These are phyloP conservation scores for Fusarium incarnatum DNA, from an alignment of 2,329 filamentous ascomycete genomes.

Conservation along the genomic window DNA sequence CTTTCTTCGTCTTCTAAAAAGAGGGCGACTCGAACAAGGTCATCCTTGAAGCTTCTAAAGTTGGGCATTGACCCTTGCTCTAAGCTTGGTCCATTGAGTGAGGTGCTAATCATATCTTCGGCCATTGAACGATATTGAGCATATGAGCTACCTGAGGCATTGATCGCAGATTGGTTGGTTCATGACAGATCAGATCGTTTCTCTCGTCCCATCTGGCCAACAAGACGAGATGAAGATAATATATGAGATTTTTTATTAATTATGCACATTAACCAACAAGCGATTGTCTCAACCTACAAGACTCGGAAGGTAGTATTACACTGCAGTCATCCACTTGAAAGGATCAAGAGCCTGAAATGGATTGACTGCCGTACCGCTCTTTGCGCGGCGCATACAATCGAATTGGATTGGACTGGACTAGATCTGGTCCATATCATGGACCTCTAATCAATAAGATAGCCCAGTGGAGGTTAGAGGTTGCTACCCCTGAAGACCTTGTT, in stretches of 20 bases:
- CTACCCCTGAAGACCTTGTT: slow-evolving; percentile 21
- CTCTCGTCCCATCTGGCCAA: not conserved
- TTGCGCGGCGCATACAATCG: slow-evolving; percentile 13
- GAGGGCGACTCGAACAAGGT: slow-evolving; percentile 1
- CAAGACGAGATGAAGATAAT: slow-evolving; percentile 14
- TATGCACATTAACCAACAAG: not conserved
- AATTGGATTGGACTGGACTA: slow-evolving; percentile 8
- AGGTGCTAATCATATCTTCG: slow-evolving; percentile 5
- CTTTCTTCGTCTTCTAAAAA: not conserved
- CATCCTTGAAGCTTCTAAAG: slow-evolving; percentile 7
- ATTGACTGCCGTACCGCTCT: slow-evolving; percentile 14
- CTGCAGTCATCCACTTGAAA: slow-evolving; percentile 1
- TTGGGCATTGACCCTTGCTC: slow-evolving; percentile 6
- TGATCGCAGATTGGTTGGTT: slow-evolving; percentile 18
- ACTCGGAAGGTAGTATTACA: slow-evolving; percentile 26
- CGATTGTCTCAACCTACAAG: not conserved
- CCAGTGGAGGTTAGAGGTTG: not conserved
- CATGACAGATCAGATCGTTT: slow-evolving; percentile 2
- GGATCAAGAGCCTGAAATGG: slow-evolving; percentile 7
- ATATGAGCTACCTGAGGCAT: slow-evolving; percentile 31
- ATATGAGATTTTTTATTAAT: not conserved
- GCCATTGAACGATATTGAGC: slow-evolving; percentile 18
- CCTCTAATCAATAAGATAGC: not conserved
- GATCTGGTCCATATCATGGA: not conserved
- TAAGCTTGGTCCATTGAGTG: slow-evolving; percentile 1